phyloP scores from a whole-genome alignment of 1,139 yeast genomes.

The Lodderomyces margitis region DNA sequence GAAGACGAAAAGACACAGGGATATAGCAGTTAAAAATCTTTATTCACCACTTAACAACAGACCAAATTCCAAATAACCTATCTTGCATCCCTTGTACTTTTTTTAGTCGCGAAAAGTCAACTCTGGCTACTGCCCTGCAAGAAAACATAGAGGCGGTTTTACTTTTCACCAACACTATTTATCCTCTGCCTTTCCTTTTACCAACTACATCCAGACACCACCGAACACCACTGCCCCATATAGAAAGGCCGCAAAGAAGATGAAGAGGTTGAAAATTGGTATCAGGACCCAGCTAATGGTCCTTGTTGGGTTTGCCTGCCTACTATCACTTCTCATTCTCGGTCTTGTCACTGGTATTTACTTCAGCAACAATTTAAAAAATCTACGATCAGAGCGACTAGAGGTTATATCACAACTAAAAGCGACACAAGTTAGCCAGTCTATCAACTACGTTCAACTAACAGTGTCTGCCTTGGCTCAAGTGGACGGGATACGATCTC shows the following conservation, averaged over 20 bases:
- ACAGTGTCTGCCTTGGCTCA: constrained; percentile 8
- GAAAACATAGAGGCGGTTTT: no score
- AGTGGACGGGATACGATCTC: constrained; percentile 6
- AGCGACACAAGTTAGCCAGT: constrained; percentile 74
- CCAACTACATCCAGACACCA: neutral
- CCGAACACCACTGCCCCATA: no score
- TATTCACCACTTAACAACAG: no score
- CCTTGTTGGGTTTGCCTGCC: constrained; percentile 74
- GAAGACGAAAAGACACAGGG: no score
- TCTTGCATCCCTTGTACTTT: no score
- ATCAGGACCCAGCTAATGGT: constrained; percentile 72
- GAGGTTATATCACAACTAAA: constrained; percentile 78
- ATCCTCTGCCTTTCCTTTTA: no score
- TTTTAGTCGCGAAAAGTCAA: no score
- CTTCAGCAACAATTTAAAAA: constrained; percentile 62
- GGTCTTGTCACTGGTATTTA: constrained; percentile 82
- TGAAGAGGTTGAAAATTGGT: constrained; percentile 49
- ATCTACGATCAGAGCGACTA: constrained; percentile 66
- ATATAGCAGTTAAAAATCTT: no score
- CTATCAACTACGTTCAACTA: constrained; percentile 5
- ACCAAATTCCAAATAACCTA: no score
- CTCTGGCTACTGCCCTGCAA: no score
- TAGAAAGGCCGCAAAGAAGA: no score
- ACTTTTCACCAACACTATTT: no score
- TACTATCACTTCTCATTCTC: constrained; percentile 69